Conservation (phyloP, 73 alveolate genomes). For the Tetrahymena thermophila region DNA sequence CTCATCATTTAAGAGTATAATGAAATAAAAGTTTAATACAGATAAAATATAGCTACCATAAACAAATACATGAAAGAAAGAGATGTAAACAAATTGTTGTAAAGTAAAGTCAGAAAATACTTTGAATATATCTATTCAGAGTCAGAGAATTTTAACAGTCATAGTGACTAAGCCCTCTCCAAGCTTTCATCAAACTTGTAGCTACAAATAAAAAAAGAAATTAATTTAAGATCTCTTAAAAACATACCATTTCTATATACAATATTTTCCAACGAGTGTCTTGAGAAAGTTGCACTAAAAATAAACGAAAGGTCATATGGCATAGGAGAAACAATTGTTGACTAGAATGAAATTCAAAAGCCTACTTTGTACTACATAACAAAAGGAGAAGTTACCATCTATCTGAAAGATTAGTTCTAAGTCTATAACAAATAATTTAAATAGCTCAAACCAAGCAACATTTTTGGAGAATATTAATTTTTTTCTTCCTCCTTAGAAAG, state of each 20-base stretch:
- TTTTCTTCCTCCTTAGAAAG: not conserved
- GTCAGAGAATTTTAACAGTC: not conserved
- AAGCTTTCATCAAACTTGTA: not conserved
- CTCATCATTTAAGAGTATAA: not conserved
- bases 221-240: not conserved
- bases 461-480: not conserved
- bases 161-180: not conserved
- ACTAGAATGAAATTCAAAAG: not conserved
- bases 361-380: not conserved
- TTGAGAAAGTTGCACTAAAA: not conserved
- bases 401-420: not conserved
- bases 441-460: not conserved
- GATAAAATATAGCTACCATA: not conserved
- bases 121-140: not conserved
- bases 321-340: not conserved
- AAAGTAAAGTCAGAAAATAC: not conserved
- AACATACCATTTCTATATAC: not conserved
- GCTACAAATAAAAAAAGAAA: not conserved
- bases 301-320: not conserved
- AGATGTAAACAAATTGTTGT: not conserved
- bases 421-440: not conserved
- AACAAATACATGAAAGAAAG: not conserved
- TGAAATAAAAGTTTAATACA: not conserved
- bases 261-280: not conserved
- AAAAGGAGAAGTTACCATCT: not conserved